phyloP scores from a whole-genome alignment of 306 rosid species.

The Senna tora region DNA sequence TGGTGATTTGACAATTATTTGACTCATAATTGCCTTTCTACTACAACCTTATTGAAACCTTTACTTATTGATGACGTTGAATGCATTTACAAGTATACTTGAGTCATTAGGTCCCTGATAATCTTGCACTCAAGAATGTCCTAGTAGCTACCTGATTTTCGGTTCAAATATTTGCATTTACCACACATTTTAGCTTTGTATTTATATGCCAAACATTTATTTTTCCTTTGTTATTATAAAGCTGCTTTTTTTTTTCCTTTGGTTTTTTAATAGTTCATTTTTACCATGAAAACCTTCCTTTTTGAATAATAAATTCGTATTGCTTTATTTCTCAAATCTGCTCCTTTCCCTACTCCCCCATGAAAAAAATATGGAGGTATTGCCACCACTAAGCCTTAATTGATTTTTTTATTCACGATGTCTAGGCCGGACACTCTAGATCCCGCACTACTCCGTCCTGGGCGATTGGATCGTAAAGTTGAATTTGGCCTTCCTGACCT shows the following conservation, averaged over 20 bases:
- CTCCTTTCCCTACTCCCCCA: neutral
- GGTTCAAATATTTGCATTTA: neutral
- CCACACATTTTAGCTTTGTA: neutral
- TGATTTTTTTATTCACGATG: constrained; percentile 29
- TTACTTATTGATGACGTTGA: neutral
- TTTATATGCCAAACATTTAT: neutral
- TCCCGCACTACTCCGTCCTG: constrained; percentile 85
- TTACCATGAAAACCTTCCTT: neutral
- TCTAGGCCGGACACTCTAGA: constrained; percentile 89
- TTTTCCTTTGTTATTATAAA: neutral
- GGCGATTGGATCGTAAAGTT: constrained; percentile 85
- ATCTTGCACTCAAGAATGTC: too few species aligned
- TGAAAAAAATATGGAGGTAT: neutral
- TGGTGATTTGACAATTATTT: constrained; percentile 18
- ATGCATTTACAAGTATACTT: neutral
- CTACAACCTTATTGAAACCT: neutral
- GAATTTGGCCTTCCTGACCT: constrained; percentile 94
- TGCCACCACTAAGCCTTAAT: neutral
- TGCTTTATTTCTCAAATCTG: neutral
- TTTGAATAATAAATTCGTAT: neutral
- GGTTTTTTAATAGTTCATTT: neutral
- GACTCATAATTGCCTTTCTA: neutral
- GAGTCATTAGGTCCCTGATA: too few species aligned
- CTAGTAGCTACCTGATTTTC: too few species aligned
- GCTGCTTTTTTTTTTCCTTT: neutral